phyloP scores from a whole-genome alignment of 2,329 filamentous ascomycete species.

The Ustulina deusta region DNA sequence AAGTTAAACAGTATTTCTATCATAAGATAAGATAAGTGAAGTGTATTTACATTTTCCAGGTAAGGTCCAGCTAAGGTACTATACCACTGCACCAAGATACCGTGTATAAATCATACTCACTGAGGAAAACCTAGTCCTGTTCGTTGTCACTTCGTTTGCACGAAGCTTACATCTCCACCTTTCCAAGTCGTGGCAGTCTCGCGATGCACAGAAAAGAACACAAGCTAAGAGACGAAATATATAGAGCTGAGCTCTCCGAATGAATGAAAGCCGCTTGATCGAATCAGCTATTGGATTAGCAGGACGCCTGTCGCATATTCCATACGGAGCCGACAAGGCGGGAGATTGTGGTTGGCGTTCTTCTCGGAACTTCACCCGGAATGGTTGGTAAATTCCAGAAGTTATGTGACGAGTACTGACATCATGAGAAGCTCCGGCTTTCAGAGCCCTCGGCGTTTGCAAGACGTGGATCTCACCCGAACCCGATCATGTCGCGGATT shows the following conservation, averaged over 20 bases:
- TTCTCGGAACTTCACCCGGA: conserved; percentile 44
- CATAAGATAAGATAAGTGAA: conserved; percentile 30
- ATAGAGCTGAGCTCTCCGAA: conserved; percentile 47
- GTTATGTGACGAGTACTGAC: conserved; percentile 36
- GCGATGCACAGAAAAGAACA: conserved; percentile 47
- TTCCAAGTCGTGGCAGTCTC: conserved; percentile 37
- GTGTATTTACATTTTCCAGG: background rate
- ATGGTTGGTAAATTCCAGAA: conserved; percentile 39
- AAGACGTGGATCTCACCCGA: conserved; percentile 45
- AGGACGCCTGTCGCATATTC: conserved; percentile 49
- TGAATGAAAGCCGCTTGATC: conserved; percentile 50
- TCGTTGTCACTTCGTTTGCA: background rate
- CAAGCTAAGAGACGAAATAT: conserved; percentile 42
- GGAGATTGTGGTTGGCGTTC: conserved; percentile 50
- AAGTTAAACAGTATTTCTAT: background rate
- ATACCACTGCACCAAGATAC: no score
- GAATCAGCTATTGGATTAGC: conserved; percentile 50
- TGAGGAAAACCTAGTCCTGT: background rate
- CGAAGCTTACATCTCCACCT: conserved; percentile 6
- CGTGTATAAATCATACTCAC: background rate
- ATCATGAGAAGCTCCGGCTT: conserved; percentile 45
- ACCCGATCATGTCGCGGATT: conserved; percentile 19
- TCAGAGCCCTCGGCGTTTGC: conserved; percentile 44
- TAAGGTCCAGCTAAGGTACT: no score
- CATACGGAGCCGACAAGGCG: conserved; percentile 44